Conservation (phyloP, 2,329 filamentous ascomycete genomes). For the Venturiaceae sp. region DNA sequence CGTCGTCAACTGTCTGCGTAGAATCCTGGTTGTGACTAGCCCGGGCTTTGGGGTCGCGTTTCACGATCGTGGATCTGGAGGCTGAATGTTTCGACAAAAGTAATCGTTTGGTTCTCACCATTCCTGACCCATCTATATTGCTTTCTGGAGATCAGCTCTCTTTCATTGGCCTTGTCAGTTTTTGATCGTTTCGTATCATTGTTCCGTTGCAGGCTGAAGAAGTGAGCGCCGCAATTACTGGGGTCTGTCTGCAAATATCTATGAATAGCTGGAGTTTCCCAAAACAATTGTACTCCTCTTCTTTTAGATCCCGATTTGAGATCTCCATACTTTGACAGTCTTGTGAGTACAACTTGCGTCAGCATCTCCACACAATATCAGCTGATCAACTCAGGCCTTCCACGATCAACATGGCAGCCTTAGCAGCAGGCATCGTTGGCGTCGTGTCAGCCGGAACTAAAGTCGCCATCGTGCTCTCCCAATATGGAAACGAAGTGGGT, state of each 20-base stretch:
- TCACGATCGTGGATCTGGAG: not conserved
- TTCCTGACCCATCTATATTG: not conserved
- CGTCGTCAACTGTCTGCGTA: not conserved
- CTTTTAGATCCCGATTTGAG: not conserved
- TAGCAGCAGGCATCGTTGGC: constrained; percentile 17
- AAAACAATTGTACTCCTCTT: not conserved
- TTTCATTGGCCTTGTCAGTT: not conserved
- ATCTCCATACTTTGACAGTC: not conserved
- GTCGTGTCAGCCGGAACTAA: constrained; percentile 17
- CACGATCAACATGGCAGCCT: constrained; percentile 12
- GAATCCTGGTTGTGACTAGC: not conserved
- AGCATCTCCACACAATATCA: not conserved
- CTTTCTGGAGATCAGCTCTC: not conserved
- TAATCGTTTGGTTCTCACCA: not conserved
- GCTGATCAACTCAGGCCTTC: not conserved
- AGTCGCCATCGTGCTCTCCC: constrained; percentile 15
- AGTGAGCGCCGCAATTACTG: not conserved
- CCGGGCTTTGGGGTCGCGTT: not conserved
- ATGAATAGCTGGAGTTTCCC: not conserved
- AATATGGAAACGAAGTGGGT: constrained; percentile 15
- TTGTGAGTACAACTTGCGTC: not conserved
- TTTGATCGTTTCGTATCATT: not conserved
- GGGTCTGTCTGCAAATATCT: not conserved
- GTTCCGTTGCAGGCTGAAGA: not conserved
- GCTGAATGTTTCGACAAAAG: not conserved